These are phyloP conservation scores for Somion occarium DNA, from an alignment of 1,284 basidiomycete species.

Conservation along the genomic window DNA sequence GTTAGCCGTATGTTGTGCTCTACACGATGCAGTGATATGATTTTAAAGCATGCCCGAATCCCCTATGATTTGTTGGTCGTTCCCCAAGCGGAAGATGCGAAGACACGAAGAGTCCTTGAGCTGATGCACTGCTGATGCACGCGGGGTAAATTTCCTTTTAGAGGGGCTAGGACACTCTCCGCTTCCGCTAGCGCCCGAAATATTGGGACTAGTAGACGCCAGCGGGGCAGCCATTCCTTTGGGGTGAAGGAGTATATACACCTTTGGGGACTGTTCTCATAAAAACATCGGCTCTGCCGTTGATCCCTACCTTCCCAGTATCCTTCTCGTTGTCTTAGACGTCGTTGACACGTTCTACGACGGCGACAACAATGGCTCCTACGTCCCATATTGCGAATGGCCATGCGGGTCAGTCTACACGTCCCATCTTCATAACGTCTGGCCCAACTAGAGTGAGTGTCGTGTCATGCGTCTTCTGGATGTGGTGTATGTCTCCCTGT, in stretches of 20 bases:
- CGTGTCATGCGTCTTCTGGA: constrained; percentile 12
- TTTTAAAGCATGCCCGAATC: not conserved
- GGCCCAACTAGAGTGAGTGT: constrained; percentile 60
- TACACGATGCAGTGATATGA: no score
- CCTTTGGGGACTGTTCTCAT: constrained; percentile 12
- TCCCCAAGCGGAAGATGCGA: not conserved
- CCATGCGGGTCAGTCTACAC: constrained; percentile 32
- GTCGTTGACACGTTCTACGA: constrained; percentile 12
- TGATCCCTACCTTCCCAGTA: constrained; percentile 6
- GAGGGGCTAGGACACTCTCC: not conserved
- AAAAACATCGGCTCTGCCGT: constrained; percentile 8
- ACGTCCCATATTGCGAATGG: constrained; percentile 11
- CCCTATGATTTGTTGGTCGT: not conserved
- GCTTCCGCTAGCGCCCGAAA: constrained; percentile 6
- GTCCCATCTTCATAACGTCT: constrained; percentile 60
- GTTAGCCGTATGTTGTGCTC: not conserved
- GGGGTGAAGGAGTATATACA: constrained; percentile 8
- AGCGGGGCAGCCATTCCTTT: constrained; percentile 13
- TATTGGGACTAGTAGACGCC: constrained; percentile 1
- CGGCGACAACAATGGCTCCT: constrained; percentile 24
- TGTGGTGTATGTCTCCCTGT: no score
- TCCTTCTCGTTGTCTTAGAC: constrained; percentile 17
- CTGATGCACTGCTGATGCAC: not conserved
- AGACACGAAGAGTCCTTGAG: not conserved
- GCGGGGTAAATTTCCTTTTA: not conserved